Evolutionary conservation across 768 basidiomycete genomes (phyloP).

Genomic region (Kwoniella mangroviensis): DNA sequence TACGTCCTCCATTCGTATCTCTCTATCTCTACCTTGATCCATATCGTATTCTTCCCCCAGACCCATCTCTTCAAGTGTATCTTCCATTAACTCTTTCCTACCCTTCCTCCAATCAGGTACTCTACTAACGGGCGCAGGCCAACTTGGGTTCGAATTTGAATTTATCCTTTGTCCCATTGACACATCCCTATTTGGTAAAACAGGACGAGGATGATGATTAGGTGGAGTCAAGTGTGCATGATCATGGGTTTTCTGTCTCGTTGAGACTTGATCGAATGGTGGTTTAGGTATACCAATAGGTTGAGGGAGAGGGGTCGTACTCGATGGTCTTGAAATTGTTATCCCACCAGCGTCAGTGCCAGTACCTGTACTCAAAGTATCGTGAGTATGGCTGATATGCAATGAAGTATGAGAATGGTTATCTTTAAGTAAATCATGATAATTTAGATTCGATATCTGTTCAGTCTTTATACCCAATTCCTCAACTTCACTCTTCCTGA

Average conservation of each 20-base stretch:
- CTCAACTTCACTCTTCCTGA: not conserved
- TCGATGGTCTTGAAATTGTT: constrained; percentile 22
- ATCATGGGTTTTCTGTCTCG: not conserved
- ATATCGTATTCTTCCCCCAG: not conserved
- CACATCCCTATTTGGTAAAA: too few species aligned
- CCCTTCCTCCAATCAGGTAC: constrained; percentile 48
- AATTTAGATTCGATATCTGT: not conserved
- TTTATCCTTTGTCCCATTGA: too few species aligned
- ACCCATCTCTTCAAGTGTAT: constrained; percentile 41
- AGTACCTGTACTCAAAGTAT: not conserved
- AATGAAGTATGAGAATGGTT: not conserved
- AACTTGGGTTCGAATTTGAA: constrained; percentile 20
- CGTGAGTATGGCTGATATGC: not conserved
- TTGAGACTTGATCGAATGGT: not conserved
- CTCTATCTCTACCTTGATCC: not conserved
- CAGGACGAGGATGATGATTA: not conserved
- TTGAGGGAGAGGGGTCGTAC: constrained; percentile 5
- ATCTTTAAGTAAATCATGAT: not conserved
- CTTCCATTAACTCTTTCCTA: constrained; percentile 48
- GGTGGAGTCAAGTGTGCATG: constrained; percentile 18
- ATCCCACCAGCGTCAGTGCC: not conserved
- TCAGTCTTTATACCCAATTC: constrained; percentile 12
- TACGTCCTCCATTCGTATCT: not conserved
- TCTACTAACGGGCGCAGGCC: constrained; percentile 34
- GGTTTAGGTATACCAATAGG: not conserved